phyloP scores from a whole-genome alignment of 805 yeast genomes.

The Peterozyma toletana region DNA sequence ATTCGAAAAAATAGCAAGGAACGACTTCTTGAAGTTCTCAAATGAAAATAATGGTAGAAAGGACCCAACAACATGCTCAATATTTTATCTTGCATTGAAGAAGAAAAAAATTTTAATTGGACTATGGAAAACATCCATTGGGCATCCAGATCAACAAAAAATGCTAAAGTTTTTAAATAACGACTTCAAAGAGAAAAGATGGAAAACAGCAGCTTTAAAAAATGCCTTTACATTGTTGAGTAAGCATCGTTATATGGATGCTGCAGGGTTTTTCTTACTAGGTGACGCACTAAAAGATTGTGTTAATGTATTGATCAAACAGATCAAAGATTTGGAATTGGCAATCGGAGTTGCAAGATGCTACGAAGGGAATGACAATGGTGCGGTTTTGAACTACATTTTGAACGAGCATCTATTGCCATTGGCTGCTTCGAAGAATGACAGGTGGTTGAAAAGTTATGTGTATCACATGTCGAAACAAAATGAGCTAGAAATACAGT shows the following conservation, averaged over 20 bases:
- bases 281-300: slow-evolving; percentile 75
- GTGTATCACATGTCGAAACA: slow-evolving; percentile 28
- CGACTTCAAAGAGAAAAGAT: slow-evolving; percentile 67
- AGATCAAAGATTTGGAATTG: slow-evolving; percentile 60
- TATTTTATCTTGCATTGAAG: slow-evolving; percentile 70
- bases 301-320: slow-evolving; percentile 62
- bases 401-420: slow-evolving; percentile 49
- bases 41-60: slow-evolving; percentile 31
- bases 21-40: slow-evolving; percentile 43
- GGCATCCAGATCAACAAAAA: slow-evolving; percentile 77
- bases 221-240: slow-evolving; percentile 89
- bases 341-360: slow-evolving; percentile 80
- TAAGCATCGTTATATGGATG: slow-evolving; percentile 79
- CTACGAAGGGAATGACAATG: slow-evolving; percentile 53
- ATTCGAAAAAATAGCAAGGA: slow-evolving; percentile 66
- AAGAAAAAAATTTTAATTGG: slow-evolving; percentile 74
- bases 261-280: slow-evolving; percentile 81
- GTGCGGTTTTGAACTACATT: slow-evolving; percentile 42
- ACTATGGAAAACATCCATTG: slow-evolving; percentile 72
- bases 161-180: slow-evolving; percentile 71
- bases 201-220: slow-evolving; percentile 86
- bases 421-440: slow-evolving; percentile 50
- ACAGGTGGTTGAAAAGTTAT: slow-evolving; percentile 81
- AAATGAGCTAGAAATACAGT: neutral
- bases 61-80: slow-evolving; percentile 70